Evolutionary conservation across 139 green algal genomes (phyloP), one percentile per base, ranked within the genome.

Genomic region (Desmodesmus armatus): DNA sequence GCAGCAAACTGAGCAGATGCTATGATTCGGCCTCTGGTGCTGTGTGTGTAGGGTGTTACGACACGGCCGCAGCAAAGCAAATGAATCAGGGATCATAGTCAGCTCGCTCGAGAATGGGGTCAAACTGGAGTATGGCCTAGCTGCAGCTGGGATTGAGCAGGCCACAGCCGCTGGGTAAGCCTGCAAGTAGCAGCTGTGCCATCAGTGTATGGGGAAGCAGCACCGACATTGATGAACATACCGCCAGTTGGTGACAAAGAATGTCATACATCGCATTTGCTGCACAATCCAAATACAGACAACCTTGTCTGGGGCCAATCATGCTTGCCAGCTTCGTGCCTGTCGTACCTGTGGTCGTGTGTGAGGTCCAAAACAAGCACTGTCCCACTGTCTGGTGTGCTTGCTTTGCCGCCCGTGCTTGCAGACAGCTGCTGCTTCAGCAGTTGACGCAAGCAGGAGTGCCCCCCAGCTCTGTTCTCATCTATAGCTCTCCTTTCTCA

Each of bases 401-500:
- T 11, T 69, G 60, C 25, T 7, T 55, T n/a, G 27, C 29, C 44
- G 11, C 33, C 31, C 31, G 35, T 9, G 44, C 47, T 17, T 62
- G 29, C 80, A 85, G 80, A 66, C 33, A 44, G 31, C 27, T 51
- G 70, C 55, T 85, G 17, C 23, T 23, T 29, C 29, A 63, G 15
- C 53, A 75, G 33, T 60, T 84, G 25, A 29, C 27, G 41, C 44
- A 66, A 25, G 23, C 35, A 37, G 25, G 41, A 35, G 39, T 51
- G 2, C 5, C 74, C 19, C 0, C 33, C 13, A 31, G 47, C 3
- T 27, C 39, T 47, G 78, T 93, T 31, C 43, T 31, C 7, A 49
- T 93, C 23, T 74, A 84, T 17, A 65, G 65, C 17, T 94, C 90
- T 6, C 91, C 91, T 3, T 94, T 94, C 70, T 92, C 84, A 15